A percentile compares a stretch with the other conserved stretches of the same genome.
Conservation (phyloP, 129 eudicot species). For the Erigeron canadensis region DNA sequence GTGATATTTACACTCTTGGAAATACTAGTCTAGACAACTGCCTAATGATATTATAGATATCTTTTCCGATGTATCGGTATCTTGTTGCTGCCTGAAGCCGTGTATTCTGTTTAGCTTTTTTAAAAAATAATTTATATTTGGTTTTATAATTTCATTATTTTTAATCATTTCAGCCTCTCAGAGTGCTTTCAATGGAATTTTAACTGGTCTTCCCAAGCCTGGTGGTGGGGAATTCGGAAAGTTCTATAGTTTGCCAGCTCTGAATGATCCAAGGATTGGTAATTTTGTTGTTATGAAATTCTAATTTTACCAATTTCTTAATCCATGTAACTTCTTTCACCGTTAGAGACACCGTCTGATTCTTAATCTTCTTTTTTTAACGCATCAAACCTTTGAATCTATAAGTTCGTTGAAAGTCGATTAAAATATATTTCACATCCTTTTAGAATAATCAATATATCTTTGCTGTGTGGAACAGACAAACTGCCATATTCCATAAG, state of each 20-base stretch:
- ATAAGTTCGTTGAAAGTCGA: too few species aligned
- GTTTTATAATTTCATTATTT: not conserved
- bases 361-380: not conserved
- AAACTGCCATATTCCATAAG: conserved; percentile 89
- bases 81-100: conserved; percentile 12
- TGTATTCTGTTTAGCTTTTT: not conserved
- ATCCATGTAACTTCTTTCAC: not conserved
- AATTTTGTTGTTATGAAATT: conserved; percentile 9
- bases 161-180: conserved; percentile 57
- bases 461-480: conserved; percentile 44
- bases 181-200: conserved; percentile 65
- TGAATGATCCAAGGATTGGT: conserved; percentile 95
- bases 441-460: not conserved
- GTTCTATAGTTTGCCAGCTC: conserved; percentile 82
- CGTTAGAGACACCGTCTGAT: not conserved
- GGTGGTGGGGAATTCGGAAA: conserved; percentile 98
- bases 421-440: not conserved
- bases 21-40: conserved; percentile 12
- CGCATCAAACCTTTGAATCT: too few species aligned
- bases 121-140: too few species aligned
- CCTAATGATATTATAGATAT: conserved; percentile 13
- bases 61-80: conserved; percentile 6
- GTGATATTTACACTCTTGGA: not conserved
- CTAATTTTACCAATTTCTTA: not conserved
- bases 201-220: conserved; percentile 83